These are phyloP conservation scores for Pleurotus tuber-regium DNA, from an alignment of 768 basidiomycete species.

Conservation along the genomic window DNA sequence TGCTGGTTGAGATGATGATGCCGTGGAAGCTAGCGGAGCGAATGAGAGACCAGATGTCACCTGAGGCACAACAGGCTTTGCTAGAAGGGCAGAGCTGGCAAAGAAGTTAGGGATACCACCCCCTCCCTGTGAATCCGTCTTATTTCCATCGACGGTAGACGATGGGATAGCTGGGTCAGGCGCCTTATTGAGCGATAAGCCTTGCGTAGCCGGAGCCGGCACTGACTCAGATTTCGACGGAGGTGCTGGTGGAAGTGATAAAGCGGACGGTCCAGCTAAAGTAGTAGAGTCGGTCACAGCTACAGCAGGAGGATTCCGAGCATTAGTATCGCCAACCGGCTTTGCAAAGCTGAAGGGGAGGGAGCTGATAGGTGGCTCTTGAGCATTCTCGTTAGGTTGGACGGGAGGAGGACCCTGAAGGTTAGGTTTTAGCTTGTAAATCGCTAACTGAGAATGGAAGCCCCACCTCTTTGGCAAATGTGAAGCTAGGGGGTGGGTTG, in stretches of 20 bases:
- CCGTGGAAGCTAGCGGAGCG: background rate
- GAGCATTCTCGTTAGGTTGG: constrained; percentile 33
- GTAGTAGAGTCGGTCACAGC: background rate
- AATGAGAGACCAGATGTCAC: constrained; percentile 11
- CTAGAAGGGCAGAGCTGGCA: constrained; percentile 44
- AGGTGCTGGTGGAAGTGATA: background rate
- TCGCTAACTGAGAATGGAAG: constrained; percentile 2
- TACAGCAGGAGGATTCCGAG: constrained; percentile 8
- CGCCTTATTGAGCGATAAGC: background rate
- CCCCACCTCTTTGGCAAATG: constrained; percentile 62
- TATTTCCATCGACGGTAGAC: background rate
- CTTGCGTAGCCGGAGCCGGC: background rate
- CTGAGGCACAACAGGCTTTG: constrained; percentile 29
- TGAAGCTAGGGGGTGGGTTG: constrained; percentile 61
- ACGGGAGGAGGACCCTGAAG: constrained; percentile 12
- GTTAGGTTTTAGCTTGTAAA: constrained; percentile 3
- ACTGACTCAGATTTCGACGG: background rate
- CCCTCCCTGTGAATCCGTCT: constrained; percentile 14
- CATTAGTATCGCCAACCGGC: constrained; percentile 13
- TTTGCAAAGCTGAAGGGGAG: constrained; percentile 66
- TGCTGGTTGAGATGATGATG: background rate
- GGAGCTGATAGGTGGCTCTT: constrained; percentile 63
- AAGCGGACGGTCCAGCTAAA: background rate
- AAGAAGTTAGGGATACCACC: constrained; percentile 63
- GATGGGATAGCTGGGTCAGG: background rate